Evolutionary conservation across 139 green algal genomes (phyloP).

Genomic region (Chlorella sorokiniana): DNA sequence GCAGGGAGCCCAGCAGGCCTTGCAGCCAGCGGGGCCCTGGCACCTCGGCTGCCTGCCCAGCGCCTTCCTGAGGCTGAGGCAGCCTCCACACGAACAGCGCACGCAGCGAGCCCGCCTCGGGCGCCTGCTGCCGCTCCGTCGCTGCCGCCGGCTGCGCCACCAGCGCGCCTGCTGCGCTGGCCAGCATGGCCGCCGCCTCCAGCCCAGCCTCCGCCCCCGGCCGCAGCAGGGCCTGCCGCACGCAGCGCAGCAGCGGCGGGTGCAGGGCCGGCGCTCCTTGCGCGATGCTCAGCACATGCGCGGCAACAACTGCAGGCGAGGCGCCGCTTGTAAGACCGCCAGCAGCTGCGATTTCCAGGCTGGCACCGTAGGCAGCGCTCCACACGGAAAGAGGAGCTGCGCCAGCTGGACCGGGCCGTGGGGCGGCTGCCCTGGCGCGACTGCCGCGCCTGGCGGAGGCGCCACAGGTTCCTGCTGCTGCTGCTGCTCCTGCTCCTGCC

Average conservation of each 20-base stretch:
- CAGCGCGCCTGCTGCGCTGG: background rate
- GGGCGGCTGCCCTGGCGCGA: background rate
- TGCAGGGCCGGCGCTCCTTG: constrained; percentile 14
- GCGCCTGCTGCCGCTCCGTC: background rate
- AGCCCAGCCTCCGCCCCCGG: background rate
- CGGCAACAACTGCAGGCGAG: background rate
- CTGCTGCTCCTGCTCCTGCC: constrained; percentile 4
- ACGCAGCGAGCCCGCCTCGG: background rate
- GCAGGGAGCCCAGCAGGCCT: background rate
- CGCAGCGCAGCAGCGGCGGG: background rate
- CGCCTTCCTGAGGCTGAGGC: background rate
- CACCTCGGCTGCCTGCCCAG: background rate
- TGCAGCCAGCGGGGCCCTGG: constrained; percentile 27
- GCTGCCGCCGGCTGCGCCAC: background rate
- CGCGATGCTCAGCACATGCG: constrained; percentile 20
- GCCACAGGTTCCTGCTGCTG: background rate
- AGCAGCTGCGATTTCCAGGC: background rate
- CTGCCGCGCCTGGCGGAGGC: background rate
- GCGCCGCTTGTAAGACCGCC: background rate
- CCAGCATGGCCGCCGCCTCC: constrained; percentile 19
- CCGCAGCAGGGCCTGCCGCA: constrained; percentile 4
- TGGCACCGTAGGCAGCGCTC: background rate
- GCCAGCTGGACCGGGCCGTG: background rate
- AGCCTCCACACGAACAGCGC: constrained; percentile 21
- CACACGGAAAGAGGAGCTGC: background rate